A percentile compares a stretch with the other conserved stretches of the same genome.
Conservation (phyloP, 2,329 filamentous ascomycete species). For the Colletotrichum sp. region DNA sequence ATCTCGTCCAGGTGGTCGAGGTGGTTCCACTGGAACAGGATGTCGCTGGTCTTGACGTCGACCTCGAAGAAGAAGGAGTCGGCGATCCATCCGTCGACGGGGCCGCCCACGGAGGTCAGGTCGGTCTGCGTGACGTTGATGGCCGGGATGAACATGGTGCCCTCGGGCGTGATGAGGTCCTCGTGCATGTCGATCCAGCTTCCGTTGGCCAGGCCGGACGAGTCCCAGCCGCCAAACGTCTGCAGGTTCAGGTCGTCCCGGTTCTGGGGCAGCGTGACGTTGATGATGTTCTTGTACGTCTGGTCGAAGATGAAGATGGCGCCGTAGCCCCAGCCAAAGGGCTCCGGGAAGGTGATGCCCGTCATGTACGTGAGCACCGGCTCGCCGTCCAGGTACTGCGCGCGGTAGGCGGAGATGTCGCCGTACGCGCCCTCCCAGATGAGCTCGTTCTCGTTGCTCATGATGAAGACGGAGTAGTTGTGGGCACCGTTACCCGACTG, state of each 20-base stretch:
- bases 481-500: constrained; percentile 13
- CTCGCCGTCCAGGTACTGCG: constrained; percentile 32
- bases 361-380: constrained; percentile 34
- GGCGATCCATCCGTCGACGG: constrained; percentile 30
- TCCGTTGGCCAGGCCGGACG: neutral
- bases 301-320: constrained; percentile 33
- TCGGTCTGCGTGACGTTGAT: constrained; percentile 34
- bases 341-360: constrained; percentile 27
- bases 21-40: constrained; percentile 46
- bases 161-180: constrained; percentile 43
- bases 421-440: constrained; percentile 28
- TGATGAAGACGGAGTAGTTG: constrained; percentile 24
- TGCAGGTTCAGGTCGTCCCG: neutral
- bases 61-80: constrained; percentile 46
- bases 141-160: constrained; percentile 44
- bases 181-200: constrained; percentile 38
- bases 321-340: constrained; percentile 34
- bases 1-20: constrained; percentile 32
- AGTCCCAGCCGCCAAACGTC: constrained; percentile 1
- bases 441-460: constrained; percentile 32
- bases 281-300: constrained; percentile 28
- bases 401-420: constrained; percentile 27
- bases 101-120: constrained; percentile 28
- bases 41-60: constrained; percentile 41
- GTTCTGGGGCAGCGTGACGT: neutral